Base-by-base conservation (phyloP, 2,329 filamentous ascomycete species). In the Claviceps quebecensis region DNA sequence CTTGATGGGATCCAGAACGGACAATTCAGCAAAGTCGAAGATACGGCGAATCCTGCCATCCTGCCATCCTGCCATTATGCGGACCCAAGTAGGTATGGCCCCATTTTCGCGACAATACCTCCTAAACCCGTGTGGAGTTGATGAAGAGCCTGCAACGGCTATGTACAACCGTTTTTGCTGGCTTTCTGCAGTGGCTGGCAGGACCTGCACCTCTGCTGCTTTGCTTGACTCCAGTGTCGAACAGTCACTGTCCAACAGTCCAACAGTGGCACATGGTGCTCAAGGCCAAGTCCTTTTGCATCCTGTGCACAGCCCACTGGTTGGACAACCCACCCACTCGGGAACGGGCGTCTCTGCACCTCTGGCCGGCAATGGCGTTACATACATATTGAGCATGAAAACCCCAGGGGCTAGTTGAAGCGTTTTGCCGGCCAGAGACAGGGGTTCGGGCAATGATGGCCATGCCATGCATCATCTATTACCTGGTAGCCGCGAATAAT, bases 281-380 rank as follows among this genome's bases (percentile, higher is more conserved):
- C 51, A 52, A 49, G 48, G 45, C 50, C 52, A 55, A 58, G 58
- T 58, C 50, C 58, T 59, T 60, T 60, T 60, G 29, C 29, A 34
- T 34, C 29, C 9, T 34, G 11, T 34, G 58, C 53, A 58, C 57
- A 52, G 52, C 57, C 58, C 19, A 57, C 56, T 54, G 41, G 48
- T 53, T 49, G 48, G 48, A 39, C 50, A 34, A 11, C 29, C 29
- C 29, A 54, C 48, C 53, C 53, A 55, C 53, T 52, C 49, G 45
- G 38, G 37, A 22, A 34, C 39, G 26, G 52, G 49, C 45, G 46
- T 46, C 46, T 53, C 47, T 51, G 36, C 26, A 34, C 29, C 29
- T 34, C 29, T 34, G 29, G 9, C 29, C 29, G 29, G 29, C 29
- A 34, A 34, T 34, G 29, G 29, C 29, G 29, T 34, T 34, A 34